These are phyloP conservation scores for Annulohypoxylon maeteangense DNA, from an alignment of 495 filamentous ascomycete species.

Conservation along the genomic window DNA sequence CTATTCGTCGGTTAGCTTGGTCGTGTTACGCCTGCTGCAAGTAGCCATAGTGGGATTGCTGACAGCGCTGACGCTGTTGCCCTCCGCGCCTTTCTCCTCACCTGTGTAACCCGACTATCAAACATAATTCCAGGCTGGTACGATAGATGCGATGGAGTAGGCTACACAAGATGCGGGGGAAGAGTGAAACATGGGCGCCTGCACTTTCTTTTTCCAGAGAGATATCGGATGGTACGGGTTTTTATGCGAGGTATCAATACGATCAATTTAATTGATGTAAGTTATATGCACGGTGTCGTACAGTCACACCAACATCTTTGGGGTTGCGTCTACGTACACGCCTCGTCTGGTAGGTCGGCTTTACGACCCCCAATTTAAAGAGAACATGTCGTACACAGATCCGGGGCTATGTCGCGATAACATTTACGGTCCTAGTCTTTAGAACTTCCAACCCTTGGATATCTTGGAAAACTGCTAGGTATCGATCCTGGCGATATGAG, in stretches of 20 bases:
- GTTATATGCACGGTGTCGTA: constrained; percentile 4
- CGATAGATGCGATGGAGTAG: not conserved
- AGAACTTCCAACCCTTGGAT: no score
- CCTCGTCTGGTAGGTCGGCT: not conserved
- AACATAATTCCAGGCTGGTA: not conserved
- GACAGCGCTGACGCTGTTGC: not conserved
- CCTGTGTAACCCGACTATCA: not conserved
- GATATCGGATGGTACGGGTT: not conserved
- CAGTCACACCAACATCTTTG: not conserved
- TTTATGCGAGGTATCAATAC: not conserved
- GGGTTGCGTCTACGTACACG: not conserved
- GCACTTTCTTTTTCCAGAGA: not conserved
- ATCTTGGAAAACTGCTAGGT: no score
- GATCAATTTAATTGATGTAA: no score
- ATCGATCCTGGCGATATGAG: no score
- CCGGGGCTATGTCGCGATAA: not conserved
- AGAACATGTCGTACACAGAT: not conserved
- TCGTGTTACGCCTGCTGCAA: not conserved
- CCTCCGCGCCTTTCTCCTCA: not conserved
- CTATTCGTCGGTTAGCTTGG: not conserved
- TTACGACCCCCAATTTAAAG: not conserved
- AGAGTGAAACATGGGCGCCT: not conserved
- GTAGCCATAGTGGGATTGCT: not conserved
- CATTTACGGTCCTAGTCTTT: not conserved
- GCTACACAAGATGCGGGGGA: constrained; percentile 5